Evolutionary conservation across 2,329 filamentous ascomycete genomes (phyloP), one percentile per base, ranked within the genome.

Genomic region (Trichophyton equinum): DNA sequence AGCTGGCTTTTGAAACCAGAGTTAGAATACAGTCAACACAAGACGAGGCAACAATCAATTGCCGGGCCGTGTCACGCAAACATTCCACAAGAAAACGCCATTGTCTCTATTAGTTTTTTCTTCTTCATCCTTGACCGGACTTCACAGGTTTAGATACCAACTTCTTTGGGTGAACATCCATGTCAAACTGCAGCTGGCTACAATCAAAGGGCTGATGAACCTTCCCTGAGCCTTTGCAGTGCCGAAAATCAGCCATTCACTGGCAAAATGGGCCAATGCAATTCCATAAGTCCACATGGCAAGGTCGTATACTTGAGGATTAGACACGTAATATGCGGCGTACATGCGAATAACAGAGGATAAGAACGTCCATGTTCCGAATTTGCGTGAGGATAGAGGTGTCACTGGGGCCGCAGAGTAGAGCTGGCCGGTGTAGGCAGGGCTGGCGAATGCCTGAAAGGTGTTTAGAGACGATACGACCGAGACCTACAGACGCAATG

Each of bases 351-450:
- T 81, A 58, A 95, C 77, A 62, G 85, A 82, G 4, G 87, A 86
- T 62, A 95, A 79, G 62, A 92, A 81, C 0, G 91, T 95, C 86
- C 91, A 96, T 33, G 89, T 94, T 60, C 88, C 91, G 72, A 95
- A 95, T 20, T 89, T 85, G 65, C 89, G 85, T 27, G 85, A 85
- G 9, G 85, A 86, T 33, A 96, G 83, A 4, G 87, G 84, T 4
- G 88, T 91, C 61, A 89, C 82, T 74, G 73, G 80, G 62, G 77
- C 75, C 36, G 72, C 72, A 47, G 76, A 67, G 58, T 97, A 99
- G 70, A 97, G 83, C 72, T 89, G 87, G n/a, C 86, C 84, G 6
- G 91, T 91, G 76, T 89, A 95, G 73, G 85, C 80, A 2, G 91
- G 81, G 18, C 90, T 95, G 40, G 78, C 69, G 76, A 95, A 95